Evolutionary conservation across 2,329 filamentous ascomycete genomes (phyloP), one percentile per base, ranked within the genome.

Genomic region (Herpotrichia juniperi): DNA sequence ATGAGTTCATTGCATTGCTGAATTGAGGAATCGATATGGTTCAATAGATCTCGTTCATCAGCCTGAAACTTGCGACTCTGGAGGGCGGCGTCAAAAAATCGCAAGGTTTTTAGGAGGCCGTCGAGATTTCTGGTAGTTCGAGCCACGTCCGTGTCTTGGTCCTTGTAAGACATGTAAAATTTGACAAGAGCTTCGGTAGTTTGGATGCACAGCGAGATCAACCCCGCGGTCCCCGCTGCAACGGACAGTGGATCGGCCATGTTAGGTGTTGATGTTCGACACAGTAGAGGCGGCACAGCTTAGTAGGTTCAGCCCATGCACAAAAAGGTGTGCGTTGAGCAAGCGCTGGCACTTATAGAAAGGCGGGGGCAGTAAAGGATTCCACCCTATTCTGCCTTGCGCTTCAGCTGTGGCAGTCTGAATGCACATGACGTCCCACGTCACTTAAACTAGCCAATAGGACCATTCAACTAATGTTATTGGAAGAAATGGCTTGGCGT

Each of bases 131-230:
- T 55, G 9, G 54, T 46, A 2, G 61, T 73, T 35, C 59, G 57
- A 1, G 58, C 57, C 4, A 73, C 45, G 28, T 75, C 66, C 3
- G 59, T 42, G 14, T 63, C 32, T 42, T 63, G 66, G 50, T 55
- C 48, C 43, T 62, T 65, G 53, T 63, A 67, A 1, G 66, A 55
- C 4, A 54, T 53, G 49, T 77, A 77, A 51, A 71, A 76, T 10
- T 72, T 50, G 48, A 69, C 50, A 4, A 77, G 61, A 22, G 53
- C 56, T 48, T 75, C 64, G 1, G 69, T 61, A 24, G 70, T 63
- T 55, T 72, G 59, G 14, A 78, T 67, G 31, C 72, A 70, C 2
- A 78, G 63, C 5, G 74, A 76, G 25, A 76, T 55, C 31, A 78
- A 46, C 11, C 72, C 71, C 1, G 61, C 63, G 14, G 58, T 61